phyloP scores from a whole-genome alignment of 73 alveolate species.

The Paramecium bursaria region DNA sequence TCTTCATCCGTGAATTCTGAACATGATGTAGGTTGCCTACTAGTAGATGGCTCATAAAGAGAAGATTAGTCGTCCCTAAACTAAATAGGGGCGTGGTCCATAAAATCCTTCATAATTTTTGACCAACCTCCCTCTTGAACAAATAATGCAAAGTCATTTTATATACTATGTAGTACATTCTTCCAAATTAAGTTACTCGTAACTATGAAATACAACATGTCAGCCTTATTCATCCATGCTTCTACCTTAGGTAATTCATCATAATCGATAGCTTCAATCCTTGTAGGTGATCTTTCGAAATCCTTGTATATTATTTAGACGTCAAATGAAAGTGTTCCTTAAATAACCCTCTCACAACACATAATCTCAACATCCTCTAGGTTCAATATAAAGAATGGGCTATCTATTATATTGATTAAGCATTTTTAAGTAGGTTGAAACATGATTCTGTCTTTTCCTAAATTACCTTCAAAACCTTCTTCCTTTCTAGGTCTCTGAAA shows the following conservation, averaged over 20 bases:
- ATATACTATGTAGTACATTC: constrained; percentile 36
- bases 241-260: constrained; percentile 86
- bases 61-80: neutral
- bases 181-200: constrained; percentile 89
- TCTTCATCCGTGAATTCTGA: constrained; percentile 39
- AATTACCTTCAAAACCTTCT: constrained; percentile 90
- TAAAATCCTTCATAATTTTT: constrained; percentile 47
- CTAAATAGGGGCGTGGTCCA: constrained; percentile 62
- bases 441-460: constrained; percentile 83
- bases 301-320: constrained; percentile 92
- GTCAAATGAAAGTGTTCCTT: constrained; percentile 73
- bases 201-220: constrained; percentile 88
- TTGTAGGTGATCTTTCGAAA: constrained; percentile 81
- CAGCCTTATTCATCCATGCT: constrained; percentile 87
- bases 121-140: constrained; percentile 61
- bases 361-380: constrained; percentile 89
- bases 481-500: constrained; percentile 79
- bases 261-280: constrained; percentile 89
- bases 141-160: constrained; percentile 34
- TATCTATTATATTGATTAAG: constrained; percentile 86
- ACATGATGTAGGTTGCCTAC: constrained; percentile 28
- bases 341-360: constrained; percentile 92
- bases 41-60: constrained; percentile 38
- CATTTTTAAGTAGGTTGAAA: constrained; percentile 92
- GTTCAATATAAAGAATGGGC: constrained; percentile 93